Evolutionary conservation across 2,329 filamentous ascomycete genomes (phyloP).

Genomic region (Penicillium sp.): DNA sequence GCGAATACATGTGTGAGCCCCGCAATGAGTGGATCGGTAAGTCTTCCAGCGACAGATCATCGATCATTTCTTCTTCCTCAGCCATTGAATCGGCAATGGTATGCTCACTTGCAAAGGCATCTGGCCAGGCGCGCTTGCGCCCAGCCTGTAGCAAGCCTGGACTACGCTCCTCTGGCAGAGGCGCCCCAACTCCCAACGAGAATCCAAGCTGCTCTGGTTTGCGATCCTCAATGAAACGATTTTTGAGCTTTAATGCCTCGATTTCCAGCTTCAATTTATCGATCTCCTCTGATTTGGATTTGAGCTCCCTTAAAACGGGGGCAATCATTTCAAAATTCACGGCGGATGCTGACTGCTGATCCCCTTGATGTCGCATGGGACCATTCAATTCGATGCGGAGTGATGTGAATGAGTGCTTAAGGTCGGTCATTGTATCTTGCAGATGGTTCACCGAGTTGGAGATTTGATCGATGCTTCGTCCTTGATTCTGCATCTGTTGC

Average conservation of each 20-base stretch:
- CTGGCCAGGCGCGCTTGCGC: constrained; percentile 31
- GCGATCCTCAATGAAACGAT: constrained; percentile 31
- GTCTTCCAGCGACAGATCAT: constrained; percentile 24
- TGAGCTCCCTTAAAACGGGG: constrained; percentile 37
- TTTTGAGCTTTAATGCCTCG: constrained; percentile 35
- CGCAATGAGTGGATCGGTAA: constrained; percentile 18
- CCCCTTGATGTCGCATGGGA: constrained; percentile 21
- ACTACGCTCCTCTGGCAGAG: constrained; percentile 29
- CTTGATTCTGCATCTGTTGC: constrained; percentile 36
- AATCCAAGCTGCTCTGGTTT: constrained; percentile 11
- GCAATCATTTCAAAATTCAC: constrained; percentile 35
- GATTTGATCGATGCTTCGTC: constrained; percentile 35
- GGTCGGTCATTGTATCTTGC: constrained; percentile 38
- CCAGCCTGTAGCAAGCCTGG: constrained; percentile 32
- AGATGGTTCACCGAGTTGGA: constrained; percentile 36
- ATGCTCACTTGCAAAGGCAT: constrained; percentile 24
- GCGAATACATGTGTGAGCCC: constrained; percentile 22
- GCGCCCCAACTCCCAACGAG: constrained; percentile 6
- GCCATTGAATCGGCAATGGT: constrained; percentile 32
- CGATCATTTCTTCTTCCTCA: constrained; percentile 29
- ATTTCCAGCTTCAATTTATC: constrained; percentile 37
- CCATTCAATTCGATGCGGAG: constrained; percentile 36
- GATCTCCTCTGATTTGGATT: constrained; percentile 36
- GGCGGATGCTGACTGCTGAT: constrained; percentile 15
- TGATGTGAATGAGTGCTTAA: constrained; percentile 37